phyloP scores from a whole-genome alignment of 2,329 filamentous ascomycete genomes.

The Colletotrichum costaricense region DNA sequence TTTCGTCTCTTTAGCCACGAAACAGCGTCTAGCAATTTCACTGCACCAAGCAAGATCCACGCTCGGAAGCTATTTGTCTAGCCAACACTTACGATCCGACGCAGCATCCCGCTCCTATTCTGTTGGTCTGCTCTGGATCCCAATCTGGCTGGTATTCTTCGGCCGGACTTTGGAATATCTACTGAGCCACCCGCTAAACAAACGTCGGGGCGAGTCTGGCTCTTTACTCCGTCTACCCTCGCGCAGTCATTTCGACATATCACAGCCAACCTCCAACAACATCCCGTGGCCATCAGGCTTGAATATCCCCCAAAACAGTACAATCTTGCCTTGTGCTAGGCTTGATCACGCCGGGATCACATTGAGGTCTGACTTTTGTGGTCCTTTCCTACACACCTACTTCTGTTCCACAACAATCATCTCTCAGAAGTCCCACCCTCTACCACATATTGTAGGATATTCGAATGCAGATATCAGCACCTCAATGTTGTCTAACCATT shows the following conservation, averaged over 20 bases:
- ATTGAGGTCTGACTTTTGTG: constrained; percentile 20
- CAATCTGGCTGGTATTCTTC: constrained; percentile 4
- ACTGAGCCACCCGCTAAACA: constrained; percentile 22
- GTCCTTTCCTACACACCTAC: not conserved
- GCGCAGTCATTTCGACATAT: constrained; percentile 23
- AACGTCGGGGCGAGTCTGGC: constrained; percentile 21
- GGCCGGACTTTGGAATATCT: constrained; percentile 26
- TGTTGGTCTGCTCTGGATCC: not conserved
- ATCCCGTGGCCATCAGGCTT: constrained; percentile 7
- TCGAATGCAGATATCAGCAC: not conserved
- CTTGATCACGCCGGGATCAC: not conserved
- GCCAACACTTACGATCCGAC: constrained; percentile 15
- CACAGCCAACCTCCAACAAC: constrained; percentile 13
- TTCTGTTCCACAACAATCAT: constrained; percentile 4
- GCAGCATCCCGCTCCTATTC: constrained; percentile 23
- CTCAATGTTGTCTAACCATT: constrained; percentile 21
- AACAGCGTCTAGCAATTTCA: constrained; percentile 2
- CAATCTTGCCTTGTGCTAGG: constrained; percentile 6
- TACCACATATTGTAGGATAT: constrained; percentile 7
- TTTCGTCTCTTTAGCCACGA: constrained; percentile 24
- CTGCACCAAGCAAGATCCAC: constrained; percentile 3
- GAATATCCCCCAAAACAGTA: not conserved
- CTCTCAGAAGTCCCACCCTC: not conserved
- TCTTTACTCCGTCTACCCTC: constrained; percentile 29
- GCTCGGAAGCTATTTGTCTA: constrained; percentile 17